Conservation (phyloP, 805 yeast species). For the Ogataea pini region DNA sequence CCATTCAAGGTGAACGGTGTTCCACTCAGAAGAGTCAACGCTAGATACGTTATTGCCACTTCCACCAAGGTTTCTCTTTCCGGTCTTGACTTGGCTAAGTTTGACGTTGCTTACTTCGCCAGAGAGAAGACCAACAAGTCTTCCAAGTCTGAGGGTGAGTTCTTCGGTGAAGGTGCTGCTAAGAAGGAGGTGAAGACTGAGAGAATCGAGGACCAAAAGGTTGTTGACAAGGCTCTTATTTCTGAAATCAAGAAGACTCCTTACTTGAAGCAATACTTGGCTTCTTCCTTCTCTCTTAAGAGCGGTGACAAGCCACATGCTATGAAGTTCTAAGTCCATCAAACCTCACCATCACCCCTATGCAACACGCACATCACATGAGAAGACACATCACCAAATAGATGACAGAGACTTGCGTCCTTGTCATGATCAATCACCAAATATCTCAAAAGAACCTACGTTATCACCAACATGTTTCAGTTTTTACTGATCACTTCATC, state of each 20-base stretch:
- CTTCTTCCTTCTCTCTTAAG: conserved; percentile 94
- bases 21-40: conserved; percentile 98
- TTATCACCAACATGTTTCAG: neutral
- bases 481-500: neutral
- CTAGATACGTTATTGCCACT: conserved; percentile 98
- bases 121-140: conserved; percentile 85
- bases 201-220: conserved; percentile 96
- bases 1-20: conserved; percentile 99
- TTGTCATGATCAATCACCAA: neutral
- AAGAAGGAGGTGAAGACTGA: conserved; percentile 90
- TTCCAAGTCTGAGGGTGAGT: conserved; percentile 88
- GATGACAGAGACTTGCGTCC: neutral
- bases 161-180: conserved; percentile 81
- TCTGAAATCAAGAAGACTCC: conserved; percentile 97
- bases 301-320: conserved; percentile 98
- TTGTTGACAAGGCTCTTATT: conserved; percentile 89
- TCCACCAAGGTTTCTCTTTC: conserved; percentile 84
- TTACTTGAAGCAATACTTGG: conserved; percentile 93
- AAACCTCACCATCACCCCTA: conserved; percentile 11
- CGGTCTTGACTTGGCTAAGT: conserved; percentile 83
- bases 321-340: conserved; percentile 79
- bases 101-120: conserved; percentile 93
- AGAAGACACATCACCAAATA: conserved; percentile 1
- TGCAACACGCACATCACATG: conserved; percentile 6
- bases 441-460: neutral